Base-by-base conservation (phyloP, 768 basidiomycete species). In the Pleurotus ostreatus region DNA sequence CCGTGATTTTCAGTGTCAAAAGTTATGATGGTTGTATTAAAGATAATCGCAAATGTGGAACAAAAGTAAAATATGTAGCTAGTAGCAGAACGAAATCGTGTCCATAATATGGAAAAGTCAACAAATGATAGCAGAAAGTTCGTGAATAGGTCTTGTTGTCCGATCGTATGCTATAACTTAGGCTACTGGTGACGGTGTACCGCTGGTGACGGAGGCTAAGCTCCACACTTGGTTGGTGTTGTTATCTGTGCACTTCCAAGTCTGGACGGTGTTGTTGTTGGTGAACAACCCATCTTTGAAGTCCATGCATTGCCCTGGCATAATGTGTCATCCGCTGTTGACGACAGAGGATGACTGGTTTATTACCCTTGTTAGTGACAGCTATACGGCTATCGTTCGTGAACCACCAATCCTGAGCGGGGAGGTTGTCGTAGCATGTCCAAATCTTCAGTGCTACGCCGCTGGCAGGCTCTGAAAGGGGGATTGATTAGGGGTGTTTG, bases 1-100 rank as follows among this genome's bases (percentile, higher is more conserved):
- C 88, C 89, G 4, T 92, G 65, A 74, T 25, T 25, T 25, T 25
- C 23, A 25, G 0, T 25, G 1, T 25, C 23, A 20, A 20, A 20
- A 20, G 20, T 20, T 20, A 20, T 20, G 20, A 20, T 20, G 20
- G 20, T 34, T 34, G 8, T 34, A 23, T 23, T 23, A 5, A 5
- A 23, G 23, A 23, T 23, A 20, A 20, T 20, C 20, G 20, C 20
- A 20, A 20, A 20, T 20, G 20, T 20, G 20, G 20, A 20, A 20
- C 20, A 20, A 20, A 20, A 20, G 20, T 20, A 20, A 20, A 20
- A 20, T 23, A 23, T 23, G 23, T 23, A 5, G 4, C 23, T 23
- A 5, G 4, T 23, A 23, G 23, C 23, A 4, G 23, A 25, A 25
- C 5, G 5, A 25, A 25, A 25, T 25, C 4, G 23, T 25, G 23